phyloP scores from a whole-genome alignment of 2,329 filamentous ascomycete species.

The Sphaerostilbella broomeana region DNA sequence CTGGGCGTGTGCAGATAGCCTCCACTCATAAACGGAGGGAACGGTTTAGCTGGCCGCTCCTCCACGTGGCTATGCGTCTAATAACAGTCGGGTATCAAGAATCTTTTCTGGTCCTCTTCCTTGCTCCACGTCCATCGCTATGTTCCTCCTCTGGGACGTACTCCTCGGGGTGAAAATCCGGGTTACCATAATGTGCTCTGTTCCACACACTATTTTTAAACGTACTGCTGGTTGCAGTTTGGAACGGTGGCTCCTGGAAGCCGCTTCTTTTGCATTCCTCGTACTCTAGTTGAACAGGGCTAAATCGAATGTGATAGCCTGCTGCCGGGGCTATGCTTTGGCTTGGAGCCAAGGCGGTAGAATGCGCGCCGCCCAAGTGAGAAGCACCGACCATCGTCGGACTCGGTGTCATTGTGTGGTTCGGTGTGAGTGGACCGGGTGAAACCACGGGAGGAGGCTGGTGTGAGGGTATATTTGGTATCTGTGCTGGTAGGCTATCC shows the following conservation, averaged over 20 bases:
- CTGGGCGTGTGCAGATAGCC: too few species aligned
- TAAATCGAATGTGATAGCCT: slow-evolving; percentile 41
- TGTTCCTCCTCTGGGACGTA: slow-evolving; percentile 37
- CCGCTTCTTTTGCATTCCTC: slow-evolving; percentile 40
- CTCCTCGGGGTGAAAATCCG: slow-evolving; percentile 42
- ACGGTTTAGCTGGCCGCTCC: too few species aligned
- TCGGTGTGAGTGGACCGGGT: slow-evolving; percentile 25
- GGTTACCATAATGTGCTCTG: slow-evolving; percentile 60
- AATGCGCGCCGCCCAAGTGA: slow-evolving; percentile 11
- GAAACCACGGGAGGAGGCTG: slow-evolving; percentile 26
- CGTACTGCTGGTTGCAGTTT: slow-evolving; percentile 45
- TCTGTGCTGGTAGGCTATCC: slow-evolving; percentile 19
- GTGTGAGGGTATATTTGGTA: slow-evolving; percentile 19
- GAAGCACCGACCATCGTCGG: slow-evolving; percentile 7
- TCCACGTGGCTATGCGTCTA: too few species aligned
- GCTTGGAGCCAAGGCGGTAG: slow-evolving; percentile 3
- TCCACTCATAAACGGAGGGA: too few species aligned
- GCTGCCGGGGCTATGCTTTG: slow-evolving; percentile 10
- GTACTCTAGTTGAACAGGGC: slow-evolving; percentile 39
- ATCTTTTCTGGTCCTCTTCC: slow-evolving; percentile 15
- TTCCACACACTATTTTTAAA: slow-evolving; percentile 65
- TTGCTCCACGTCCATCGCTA: slow-evolving; percentile 24
- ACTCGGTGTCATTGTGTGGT: slow-evolving; percentile 14
- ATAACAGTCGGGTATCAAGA: too few species aligned
- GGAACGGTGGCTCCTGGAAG: slow-evolving; percentile 40